These are phyloP conservation scores for Colletotrichum orchidophilum DNA, from an alignment of 2,329 filamentous ascomycete species.

Conservation along the genomic window DNA sequence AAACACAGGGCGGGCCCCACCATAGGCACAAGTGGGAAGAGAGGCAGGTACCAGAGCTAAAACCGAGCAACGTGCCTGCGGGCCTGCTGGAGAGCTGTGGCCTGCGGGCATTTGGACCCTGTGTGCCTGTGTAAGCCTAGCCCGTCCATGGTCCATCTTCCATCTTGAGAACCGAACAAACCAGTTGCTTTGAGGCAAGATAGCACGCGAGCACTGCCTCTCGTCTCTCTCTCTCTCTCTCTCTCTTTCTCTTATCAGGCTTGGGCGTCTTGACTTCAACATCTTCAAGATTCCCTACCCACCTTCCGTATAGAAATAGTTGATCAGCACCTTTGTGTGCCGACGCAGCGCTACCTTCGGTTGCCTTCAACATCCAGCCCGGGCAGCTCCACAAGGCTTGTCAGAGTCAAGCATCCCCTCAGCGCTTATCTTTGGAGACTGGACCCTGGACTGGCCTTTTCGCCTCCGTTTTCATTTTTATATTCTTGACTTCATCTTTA, in stretches of 20 bases:
- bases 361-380: not conserved
- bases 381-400: constrained; percentile 24
- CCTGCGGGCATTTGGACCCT: constrained; percentile 14
- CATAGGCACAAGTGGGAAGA: constrained; percentile 8
- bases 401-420: constrained; percentile 29
- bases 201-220: constrained; percentile 24
- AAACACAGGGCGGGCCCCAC: constrained; percentile 15
- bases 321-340: constrained; percentile 8
- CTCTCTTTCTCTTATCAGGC: not conserved
- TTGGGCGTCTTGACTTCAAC: not conserved
- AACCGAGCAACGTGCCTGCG: not conserved
- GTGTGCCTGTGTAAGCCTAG: constrained; percentile 11
- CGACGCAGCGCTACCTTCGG: constrained; percentile 15
- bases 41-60: constrained; percentile 22
- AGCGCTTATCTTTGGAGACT: constrained; percentile 31
- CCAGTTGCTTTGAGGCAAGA: constrained; percentile 9
- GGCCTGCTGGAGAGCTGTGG: not conserved
- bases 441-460: constrained; percentile 21
- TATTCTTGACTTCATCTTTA: not conserved
- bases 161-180: not conserved
- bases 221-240: not conserved
- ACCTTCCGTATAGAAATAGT: not conserved
- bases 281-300: not conserved
- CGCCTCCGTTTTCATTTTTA: constrained; percentile 15
- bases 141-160: not conserved